These are phyloP conservation scores for Acer saccharum DNA, from an alignment of 345 rosid species.

Conservation along the genomic window DNA sequence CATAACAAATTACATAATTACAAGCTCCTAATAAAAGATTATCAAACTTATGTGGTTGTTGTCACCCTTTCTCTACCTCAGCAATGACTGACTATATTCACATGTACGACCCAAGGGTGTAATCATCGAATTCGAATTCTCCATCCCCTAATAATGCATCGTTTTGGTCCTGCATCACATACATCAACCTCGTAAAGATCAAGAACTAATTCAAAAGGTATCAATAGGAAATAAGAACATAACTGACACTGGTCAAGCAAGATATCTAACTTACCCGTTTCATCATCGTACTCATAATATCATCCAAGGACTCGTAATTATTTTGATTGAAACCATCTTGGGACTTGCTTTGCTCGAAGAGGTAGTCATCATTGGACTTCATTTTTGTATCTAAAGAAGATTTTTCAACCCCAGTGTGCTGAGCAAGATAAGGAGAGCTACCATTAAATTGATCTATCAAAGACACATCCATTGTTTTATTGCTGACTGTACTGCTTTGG, in stretches of 20 bases:
- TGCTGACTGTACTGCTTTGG: constrained; percentile 25
- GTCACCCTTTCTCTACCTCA: constrained; percentile 8
- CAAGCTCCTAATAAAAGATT: constrained; percentile 24
- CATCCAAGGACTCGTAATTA: constrained; percentile 62
- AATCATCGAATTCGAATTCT: constrained; percentile 57
- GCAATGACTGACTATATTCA: constrained; percentile 20
- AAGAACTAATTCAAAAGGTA: neutral
- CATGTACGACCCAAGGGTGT: constrained; percentile 51
- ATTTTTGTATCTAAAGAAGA: constrained; percentile 36
- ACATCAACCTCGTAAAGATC: neutral
- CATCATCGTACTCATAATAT: constrained; percentile 62
- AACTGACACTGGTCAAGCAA: constrained; percentile 8
- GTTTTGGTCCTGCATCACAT: constrained; percentile 51
- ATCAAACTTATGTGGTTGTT: constrained; percentile 15
- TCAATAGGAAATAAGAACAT: neutral
- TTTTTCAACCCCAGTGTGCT: constrained; percentile 39
- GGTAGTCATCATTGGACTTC: constrained; percentile 38
- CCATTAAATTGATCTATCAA: too few species aligned
- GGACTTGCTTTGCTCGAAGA: constrained; percentile 48
- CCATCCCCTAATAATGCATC: constrained; percentile 48
- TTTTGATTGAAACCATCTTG: constrained; percentile 48
- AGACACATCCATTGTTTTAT: too few species aligned
- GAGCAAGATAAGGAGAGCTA: constrained; percentile 23
- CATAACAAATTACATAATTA: constrained; percentile 25
- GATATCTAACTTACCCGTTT: constrained; percentile 53